Base-by-base conservation (phyloP, 768 basidiomycete species). In the Suillus plorans region DNA sequence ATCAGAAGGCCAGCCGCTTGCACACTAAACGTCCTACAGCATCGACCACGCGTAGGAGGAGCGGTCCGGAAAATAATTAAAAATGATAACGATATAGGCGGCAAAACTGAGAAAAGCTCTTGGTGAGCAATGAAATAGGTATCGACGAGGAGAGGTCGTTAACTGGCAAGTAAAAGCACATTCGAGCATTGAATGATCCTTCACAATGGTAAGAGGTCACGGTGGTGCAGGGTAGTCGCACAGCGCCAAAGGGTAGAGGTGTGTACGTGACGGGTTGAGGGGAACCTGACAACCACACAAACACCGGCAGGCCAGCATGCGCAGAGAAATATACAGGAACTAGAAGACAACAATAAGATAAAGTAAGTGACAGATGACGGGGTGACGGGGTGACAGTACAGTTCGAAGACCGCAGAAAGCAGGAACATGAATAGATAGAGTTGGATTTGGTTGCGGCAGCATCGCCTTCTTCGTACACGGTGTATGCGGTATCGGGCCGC, bases 391-490 rank as follows among this genome's bases (percentile, higher is more conserved):
- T 52, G 64, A 68, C 66, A 31, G 67, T 70, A 76, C 74, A 76
- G 42, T 49, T 65, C 60, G 55, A 39, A 28, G 52, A 63, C 57
- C 36, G 64, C 59, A 47, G 44, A 66, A 60, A 65, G 45, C 28
- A 66, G 55, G 67, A 65, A 69, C 50, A 37, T 52, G 57, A 63
- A 58, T 57, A 57, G 66, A 68, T 49, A 61, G 39, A 41, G 16
- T 22, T 18, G 57, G 6, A 25, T 14, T 49, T 49, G 59, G 16
- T 20, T 49, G 52, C 22, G 36, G 31, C 31, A 31, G 86, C 88
- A 67, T 91, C 89, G 36, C 86, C 85, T 41, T 84, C 82, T 67
- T 87, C 82, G 68, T 90, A 90, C 62, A 81, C 44, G 52, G 80
- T 82, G 64, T 80, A 80, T 44, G 85, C 76, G 13, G 86, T 86